These are phyloP conservation scores for Teratosphaeria zuluensis DNA, from an alignment of 2,329 filamentous ascomycete species.

Conservation along the genomic window DNA sequence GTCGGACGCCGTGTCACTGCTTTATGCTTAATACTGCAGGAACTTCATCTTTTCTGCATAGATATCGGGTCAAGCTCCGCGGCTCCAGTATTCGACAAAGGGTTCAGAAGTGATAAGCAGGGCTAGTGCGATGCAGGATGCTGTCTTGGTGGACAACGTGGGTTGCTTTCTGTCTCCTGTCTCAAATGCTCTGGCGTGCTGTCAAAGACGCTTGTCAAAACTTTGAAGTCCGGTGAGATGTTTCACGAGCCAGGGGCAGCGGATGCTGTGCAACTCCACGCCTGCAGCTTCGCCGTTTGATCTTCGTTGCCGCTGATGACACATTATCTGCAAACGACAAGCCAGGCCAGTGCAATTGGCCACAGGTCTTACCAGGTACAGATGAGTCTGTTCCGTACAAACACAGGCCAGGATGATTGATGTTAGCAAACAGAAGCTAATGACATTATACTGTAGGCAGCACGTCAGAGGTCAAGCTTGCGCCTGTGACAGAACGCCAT, in stretches of 20 bases:
- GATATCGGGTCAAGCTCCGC: background rate
- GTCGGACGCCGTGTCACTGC: background rate
- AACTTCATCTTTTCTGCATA: background rate
- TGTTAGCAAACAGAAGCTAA: background rate
- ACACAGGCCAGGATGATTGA: background rate
- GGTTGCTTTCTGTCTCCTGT: background rate
- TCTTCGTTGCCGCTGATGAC: background rate
- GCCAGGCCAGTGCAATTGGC: background rate
- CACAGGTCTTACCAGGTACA: conserved; percentile 1
- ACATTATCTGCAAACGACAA: background rate
- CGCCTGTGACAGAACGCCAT: conserved; percentile 1
- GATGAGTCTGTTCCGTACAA: background rate
- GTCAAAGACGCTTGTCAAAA: background rate
- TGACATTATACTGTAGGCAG: background rate
- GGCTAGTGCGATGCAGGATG: background rate
- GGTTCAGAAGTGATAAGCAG: background rate
- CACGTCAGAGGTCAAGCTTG: background rate
- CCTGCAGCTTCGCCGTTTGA: background rate
- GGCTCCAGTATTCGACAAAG: background rate
- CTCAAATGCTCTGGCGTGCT: background rate
- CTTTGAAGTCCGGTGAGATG: background rate
- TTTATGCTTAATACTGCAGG: background rate
- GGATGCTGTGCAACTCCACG: background rate
- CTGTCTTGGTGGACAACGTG: background rate
- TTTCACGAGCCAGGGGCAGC: background rate